Percentiles rank a stretch among this genome's conserved stretches.
Evolutionary conservation across 768 basidiomycete species (phyloP).

Genomic region (Paxillus ammoniavirescens): DNA sequence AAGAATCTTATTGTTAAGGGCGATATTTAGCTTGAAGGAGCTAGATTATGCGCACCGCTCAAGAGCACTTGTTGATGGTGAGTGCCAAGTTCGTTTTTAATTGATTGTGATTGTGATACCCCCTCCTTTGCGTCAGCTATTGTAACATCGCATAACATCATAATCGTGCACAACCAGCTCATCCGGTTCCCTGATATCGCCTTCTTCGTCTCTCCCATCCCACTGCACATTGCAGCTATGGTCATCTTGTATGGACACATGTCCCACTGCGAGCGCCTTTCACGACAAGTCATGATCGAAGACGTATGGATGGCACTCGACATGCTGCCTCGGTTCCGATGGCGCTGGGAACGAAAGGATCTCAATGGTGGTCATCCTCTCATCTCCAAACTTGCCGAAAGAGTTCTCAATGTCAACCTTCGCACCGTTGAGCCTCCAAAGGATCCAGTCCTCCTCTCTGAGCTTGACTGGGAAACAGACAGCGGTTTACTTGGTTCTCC

Average conservation of each 20-base stretch:
- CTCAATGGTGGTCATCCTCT: conserved; percentile 79
- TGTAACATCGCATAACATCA: conserved; percentile 83
- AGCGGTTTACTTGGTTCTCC: conserved; percentile 26
- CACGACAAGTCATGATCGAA: conserved; percentile 66
- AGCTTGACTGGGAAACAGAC: conserved; percentile 48
- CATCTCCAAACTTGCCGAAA: conserved; percentile 78
- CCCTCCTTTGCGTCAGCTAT: conserved; percentile 49
- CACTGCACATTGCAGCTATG: conserved; percentile 88
- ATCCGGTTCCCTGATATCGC: conserved; percentile 83
- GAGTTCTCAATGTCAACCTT: conserved; percentile 74
- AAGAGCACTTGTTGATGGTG: conserved; percentile 77
- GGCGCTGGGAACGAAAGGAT: conserved; percentile 90
- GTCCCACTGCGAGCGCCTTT: conserved; percentile 68
- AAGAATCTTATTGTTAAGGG: conserved; percentile 73
- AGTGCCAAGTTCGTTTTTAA: conserved; percentile 15
- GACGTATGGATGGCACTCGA: conserved; percentile 87
- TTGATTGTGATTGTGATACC: conserved; percentile 5
- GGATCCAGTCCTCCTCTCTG: conserved; percentile 42
- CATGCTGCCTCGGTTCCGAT: conserved; percentile 85
- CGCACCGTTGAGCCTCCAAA: conserved; percentile 44
- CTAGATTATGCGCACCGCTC: conserved; percentile 62
- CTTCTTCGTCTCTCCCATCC: conserved; percentile 87
- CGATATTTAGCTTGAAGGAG: conserved; percentile 75
- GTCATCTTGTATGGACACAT: conserved; percentile 87
- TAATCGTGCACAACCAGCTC: conserved; percentile 79